Conservation (phyloP, 2,329 filamentous ascomycete genomes). For the Monosporascus sp. region DNA sequence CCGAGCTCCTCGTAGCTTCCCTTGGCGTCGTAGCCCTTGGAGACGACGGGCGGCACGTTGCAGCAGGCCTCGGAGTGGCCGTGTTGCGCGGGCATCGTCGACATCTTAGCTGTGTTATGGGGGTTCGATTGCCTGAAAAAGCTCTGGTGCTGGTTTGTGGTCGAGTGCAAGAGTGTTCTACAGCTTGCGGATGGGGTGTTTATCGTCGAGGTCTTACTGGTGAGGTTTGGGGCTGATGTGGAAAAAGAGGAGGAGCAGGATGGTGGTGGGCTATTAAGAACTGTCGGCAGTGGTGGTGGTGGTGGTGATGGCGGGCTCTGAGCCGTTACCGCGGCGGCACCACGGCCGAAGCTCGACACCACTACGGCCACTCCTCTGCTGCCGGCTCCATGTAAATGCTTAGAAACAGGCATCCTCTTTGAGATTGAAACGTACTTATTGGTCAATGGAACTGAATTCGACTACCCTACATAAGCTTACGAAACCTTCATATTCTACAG, state of each 20-base stretch:
- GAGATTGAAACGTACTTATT: no score
- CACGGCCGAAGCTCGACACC: neutral
- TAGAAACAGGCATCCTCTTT: neutral
- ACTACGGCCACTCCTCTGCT: neutral
- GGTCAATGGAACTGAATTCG: no score
- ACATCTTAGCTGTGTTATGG: constrained; percentile 32
- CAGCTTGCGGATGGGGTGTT: constrained; percentile 2
- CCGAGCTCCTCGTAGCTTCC: constrained; percentile 52
- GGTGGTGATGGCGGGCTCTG: neutral
- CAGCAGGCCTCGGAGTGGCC: constrained; percentile 54
- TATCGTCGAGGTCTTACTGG: neutral
- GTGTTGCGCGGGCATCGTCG: constrained; percentile 44
- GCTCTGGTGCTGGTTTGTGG: constrained; percentile 4
- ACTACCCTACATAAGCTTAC: no score
- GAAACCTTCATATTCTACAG: no score
- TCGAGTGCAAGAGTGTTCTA: constrained; percentile 7
- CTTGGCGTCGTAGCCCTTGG: constrained; percentile 48
- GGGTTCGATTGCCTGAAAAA: constrained; percentile 5
- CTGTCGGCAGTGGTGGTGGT: neutral
- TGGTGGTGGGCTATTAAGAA: neutral
- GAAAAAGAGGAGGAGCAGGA: neutral
- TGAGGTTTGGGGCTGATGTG: neutral
- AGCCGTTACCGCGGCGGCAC: neutral
- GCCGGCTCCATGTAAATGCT: neutral
- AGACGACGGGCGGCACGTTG: constrained; percentile 53